A percentile compares a stretch with the other conserved stretches of the same genome.
Evolutionary conservation across 148 eudicot species (phyloP).

Genomic region (Persicaria maculosa): DNA sequence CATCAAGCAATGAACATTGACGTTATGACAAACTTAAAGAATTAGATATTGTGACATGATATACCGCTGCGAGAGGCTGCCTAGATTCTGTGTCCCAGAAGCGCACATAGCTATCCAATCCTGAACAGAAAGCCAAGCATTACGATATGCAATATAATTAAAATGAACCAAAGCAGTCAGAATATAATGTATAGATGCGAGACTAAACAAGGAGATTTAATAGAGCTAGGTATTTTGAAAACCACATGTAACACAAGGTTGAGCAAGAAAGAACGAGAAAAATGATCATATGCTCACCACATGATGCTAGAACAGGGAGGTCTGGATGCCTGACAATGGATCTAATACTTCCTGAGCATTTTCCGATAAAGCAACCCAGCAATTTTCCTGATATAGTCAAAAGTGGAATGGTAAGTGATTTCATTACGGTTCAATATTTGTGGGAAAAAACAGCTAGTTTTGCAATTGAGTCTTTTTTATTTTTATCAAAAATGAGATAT

Average conservation of each 20-base stretch:
- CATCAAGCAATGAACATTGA: neutral
- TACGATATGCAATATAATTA: constrained; percentile 10
- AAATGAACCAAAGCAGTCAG: neutral
- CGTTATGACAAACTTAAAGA: neutral
- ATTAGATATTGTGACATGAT: constrained; percentile 15
- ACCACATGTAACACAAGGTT: neutral
- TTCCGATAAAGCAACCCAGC: constrained; percentile 80
- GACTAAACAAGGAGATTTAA: neutral
- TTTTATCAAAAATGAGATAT: neutral
- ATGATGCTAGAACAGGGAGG: constrained; percentile 86
- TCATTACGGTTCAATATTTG: neutral
- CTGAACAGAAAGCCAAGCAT: constrained; percentile 25
- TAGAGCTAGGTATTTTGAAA: neutral
- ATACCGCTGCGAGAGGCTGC: constrained; percentile 90
- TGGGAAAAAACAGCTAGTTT: neutral
- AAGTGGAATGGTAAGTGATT: neutral
- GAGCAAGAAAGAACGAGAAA: neutral
- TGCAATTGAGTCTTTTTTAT: neutral
- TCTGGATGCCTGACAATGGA: constrained; percentile 81
- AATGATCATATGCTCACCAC: constrained; percentile 45
- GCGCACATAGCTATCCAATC: constrained; percentile 89
- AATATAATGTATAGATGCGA: neutral
- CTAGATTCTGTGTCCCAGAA: constrained; percentile 84
- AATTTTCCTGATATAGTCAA: constrained; percentile 54
- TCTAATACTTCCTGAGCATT: constrained; percentile 94